phyloP scores from a whole-genome alignment of 192 early-diverging fungal species.

The Funneliformis mosseae region DNA sequence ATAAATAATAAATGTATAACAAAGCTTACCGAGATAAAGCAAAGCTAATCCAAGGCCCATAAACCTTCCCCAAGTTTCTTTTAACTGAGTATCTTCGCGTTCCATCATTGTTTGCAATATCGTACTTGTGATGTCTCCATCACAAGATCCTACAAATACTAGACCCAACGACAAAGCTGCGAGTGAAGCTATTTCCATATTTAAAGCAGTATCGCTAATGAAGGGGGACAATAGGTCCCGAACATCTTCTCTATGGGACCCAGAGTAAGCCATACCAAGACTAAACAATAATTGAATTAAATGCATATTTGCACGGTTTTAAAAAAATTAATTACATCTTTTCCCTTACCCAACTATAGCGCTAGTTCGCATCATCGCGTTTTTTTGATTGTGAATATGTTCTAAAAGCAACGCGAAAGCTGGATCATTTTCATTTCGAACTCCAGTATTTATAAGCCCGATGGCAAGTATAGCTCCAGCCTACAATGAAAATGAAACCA shows the following conservation, averaged over 20 bases:
- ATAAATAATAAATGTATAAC: not conserved
- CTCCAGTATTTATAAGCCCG: conserved; percentile 88
- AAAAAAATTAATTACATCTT: not conserved
- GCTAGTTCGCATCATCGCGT: conserved; percentile 65
- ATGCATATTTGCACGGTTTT: not conserved
- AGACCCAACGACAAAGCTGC: conserved; percentile 90
- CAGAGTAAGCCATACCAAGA: conserved; percentile 94
- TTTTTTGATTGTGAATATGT: conserved; percentile 66
- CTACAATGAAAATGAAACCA: conserved; percentile 30
- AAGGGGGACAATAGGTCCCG: conserved; percentile 79
- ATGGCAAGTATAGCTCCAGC: conserved; percentile 94
- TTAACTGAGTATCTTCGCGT: conserved; percentile 81
- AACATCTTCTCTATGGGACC: conserved; percentile 84
- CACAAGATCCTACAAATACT: conserved; percentile 88
- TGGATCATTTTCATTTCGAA: conserved; percentile 89
- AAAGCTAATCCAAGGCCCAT: conserved; percentile 93
- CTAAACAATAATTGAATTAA: conserved; percentile 35
- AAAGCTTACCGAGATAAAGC: conserved; percentile 75
- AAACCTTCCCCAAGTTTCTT: conserved; percentile 86
- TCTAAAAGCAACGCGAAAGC: conserved; percentile 89
- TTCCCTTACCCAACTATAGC: conserved; percentile 74
- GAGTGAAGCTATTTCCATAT: conserved; percentile 88
- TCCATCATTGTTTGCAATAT: conserved; percentile 97
- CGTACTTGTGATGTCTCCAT: conserved; percentile 88
- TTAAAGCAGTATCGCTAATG: conserved; percentile 74